These are phyloP conservation scores for Russula foetens DNA, from an alignment of 768 basidiomycete genomes.

Conservation along the genomic window DNA sequence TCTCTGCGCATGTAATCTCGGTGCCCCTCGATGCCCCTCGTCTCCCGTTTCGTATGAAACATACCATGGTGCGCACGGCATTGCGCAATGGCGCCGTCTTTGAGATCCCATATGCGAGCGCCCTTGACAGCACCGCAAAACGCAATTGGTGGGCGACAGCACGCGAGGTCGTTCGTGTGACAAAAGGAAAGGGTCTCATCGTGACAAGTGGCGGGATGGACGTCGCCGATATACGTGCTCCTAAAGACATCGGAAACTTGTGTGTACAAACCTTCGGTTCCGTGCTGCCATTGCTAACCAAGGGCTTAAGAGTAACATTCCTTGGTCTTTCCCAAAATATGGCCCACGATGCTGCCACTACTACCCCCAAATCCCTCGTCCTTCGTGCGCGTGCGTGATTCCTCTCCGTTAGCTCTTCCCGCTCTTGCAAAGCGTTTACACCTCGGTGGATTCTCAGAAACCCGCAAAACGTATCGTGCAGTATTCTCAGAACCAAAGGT, in stretches of 20 bases:
- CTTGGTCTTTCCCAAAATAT: constrained; percentile 62
- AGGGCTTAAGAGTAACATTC: constrained; percentile 44
- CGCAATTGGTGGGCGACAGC: constrained; percentile 82
- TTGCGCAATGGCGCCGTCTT: constrained; percentile 78
- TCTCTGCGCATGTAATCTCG: constrained; percentile 76
- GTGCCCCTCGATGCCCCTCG: constrained; percentile 72
- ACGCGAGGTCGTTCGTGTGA: constrained; percentile 68
- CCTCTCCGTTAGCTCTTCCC: not conserved
- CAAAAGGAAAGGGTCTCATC: constrained; percentile 70
- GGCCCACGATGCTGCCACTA: constrained; percentile 54
- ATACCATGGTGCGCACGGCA: constrained; percentile 74
- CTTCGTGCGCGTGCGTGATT: constrained; percentile 62
- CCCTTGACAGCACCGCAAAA: constrained; percentile 52
- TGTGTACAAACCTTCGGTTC: constrained; percentile 22
- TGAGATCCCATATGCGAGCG: constrained; percentile 72
- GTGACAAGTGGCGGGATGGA: constrained; percentile 60
- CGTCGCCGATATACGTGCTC: constrained; percentile 57
- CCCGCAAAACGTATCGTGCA: constrained; percentile 73
- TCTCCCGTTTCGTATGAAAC: constrained; percentile 73
- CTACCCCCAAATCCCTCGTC: constrained; percentile 55
- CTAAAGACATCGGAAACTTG: constrained; percentile 72
- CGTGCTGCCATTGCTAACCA: not conserved
- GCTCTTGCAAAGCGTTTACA: not conserved
- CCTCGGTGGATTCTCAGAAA: constrained; percentile 39
- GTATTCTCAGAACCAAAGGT: constrained; percentile 68